Base-by-base conservation (phyloP, 176 grass and related monocot genomes). In the Triticum monococcum region DNA sequence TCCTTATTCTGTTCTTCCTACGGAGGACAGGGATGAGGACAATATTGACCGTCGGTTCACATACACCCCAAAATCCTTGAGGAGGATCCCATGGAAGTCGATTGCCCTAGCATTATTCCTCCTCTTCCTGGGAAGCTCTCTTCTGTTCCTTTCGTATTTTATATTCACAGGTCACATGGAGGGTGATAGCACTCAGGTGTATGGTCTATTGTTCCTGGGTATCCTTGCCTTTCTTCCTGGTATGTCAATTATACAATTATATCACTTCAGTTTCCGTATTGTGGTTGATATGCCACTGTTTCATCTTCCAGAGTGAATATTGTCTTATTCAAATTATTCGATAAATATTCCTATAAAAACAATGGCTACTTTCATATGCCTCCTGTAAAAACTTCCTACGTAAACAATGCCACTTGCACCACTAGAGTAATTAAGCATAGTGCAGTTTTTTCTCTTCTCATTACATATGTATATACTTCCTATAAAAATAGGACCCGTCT, bases 151-250 rank as follows among this genome's bases (percentile, higher is more conserved):
- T 50, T 89, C 91, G 1, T 95, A 91, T 80, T 96, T 98, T 54
- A 92, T 98, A 86, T 89, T 92, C 84, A 92, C 88, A 14, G 96
- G 92, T 69, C 93, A 98, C 72, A 94, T 98, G 93, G 93, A 91
- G 20, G 96, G 93, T 48, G 96, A 98, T 85, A 85, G 56, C 79
- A 91, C 90, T 78, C 92, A 98, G 75, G 92, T 89, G 75, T 92
- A 96, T 68, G 96, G 96, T 59, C 80, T 98, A 24, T 86, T 98
- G 79, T 89, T 94, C 81, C 80, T 96, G 30, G 97, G 97, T 38
- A 54, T 96, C 75, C 97, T 98, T 78, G 84, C 97, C 1, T 98
- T 98, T 77, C 97, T 98, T 86, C 96, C 96, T 62, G 96, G 96
- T 98, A 98, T 65, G 96, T 72, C 50, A 80, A 68, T 79, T 67